Conservation (phyloP, 2,329 filamentous ascomycete species). For the Pseudohalonectria lignicola region DNA sequence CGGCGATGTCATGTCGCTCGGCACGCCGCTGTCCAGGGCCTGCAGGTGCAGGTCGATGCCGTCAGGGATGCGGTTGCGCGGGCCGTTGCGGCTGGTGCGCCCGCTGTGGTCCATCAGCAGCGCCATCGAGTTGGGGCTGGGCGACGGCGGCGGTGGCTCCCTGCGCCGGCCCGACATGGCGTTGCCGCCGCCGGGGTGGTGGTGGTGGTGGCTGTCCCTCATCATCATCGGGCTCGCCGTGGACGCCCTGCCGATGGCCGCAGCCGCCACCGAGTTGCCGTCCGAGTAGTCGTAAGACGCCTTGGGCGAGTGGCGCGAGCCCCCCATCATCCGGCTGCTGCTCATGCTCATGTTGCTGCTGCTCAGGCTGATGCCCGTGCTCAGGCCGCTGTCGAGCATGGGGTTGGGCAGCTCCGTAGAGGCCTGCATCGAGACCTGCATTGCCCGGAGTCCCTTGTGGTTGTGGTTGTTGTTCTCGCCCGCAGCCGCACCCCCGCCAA, state of each 20-base stretch:
- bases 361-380: background rate
- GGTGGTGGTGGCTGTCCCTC: conserved; percentile 33
- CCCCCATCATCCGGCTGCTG: background rate
- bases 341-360: background rate
- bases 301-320: conserved; percentile 20
- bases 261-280: background rate
- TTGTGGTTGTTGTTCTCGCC: background rate
- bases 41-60: conserved; percentile 56
- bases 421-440: conserved; percentile 11
- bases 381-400: conserved; percentile 8
- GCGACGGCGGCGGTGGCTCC: conserved; percentile 53
- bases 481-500: background rate
- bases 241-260: conserved; percentile 44
- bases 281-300: conserved; percentile 26
- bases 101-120: conserved; percentile 47
- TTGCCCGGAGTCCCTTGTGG: conserved; percentile 14
- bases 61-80: conserved; percentile 67
- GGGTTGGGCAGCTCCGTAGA: conserved; percentile 14
- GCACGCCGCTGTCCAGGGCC: conserved; percentile 37
- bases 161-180: too few relatives aligned
- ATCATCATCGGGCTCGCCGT: conserved; percentile 59
- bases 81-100: conserved; percentile 53
- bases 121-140: conserved; percentile 51
- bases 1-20: conserved; percentile 43
- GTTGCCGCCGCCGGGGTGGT: too few relatives aligned